phyloP scores from a whole-genome alignment of 768 basidiomycete genomes.

The Collybia sordida region DNA sequence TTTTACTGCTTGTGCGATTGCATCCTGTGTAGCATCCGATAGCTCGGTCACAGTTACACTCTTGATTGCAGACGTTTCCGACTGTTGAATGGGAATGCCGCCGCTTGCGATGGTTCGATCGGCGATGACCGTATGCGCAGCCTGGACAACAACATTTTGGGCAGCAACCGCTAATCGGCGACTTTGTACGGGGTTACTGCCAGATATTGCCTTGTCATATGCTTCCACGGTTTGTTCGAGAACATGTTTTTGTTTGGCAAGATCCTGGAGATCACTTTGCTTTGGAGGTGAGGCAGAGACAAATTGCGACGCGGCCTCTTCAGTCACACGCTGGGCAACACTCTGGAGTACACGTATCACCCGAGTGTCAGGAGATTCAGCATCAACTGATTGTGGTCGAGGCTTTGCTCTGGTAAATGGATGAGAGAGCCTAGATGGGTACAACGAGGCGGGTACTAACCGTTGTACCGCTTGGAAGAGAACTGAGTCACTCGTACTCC shows the following conservation, averaged over 20 bases:
- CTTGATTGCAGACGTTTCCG: constrained; percentile 43
- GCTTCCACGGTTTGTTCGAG: constrained; percentile 70
- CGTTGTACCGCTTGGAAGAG: constrained; percentile 41
- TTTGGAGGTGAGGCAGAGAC: constrained; percentile 50
- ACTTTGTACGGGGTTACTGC: constrained; percentile 49
- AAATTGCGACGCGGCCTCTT: constrained; percentile 68
- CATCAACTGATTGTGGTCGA: constrained; percentile 23
- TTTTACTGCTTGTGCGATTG: constrained; percentile 82
- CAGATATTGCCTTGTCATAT: constrained; percentile 67
- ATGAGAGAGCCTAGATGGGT: neutral
- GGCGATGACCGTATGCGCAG: constrained; percentile 66
- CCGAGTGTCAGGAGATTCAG: constrained; percentile 55
- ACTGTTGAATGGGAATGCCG: constrained; percentile 33
- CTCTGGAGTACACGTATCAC: constrained; percentile 77
- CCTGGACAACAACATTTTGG: constrained; percentile 79
- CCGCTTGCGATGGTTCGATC: constrained; percentile 43
- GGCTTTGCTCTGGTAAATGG: constrained; percentile 21
- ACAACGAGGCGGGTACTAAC: constrained; percentile 19
- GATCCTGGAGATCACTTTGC: constrained; percentile 53
- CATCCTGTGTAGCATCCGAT: constrained; percentile 54
- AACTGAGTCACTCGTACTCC: constrained; percentile 49
- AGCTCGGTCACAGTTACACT: constrained; percentile 52
- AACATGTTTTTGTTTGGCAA: constrained; percentile 82
- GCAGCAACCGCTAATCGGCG: constrained; percentile 72
- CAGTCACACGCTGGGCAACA: constrained; percentile 76